Conservation (phyloP, 306 rosid species). For the Rosa persica region DNA sequence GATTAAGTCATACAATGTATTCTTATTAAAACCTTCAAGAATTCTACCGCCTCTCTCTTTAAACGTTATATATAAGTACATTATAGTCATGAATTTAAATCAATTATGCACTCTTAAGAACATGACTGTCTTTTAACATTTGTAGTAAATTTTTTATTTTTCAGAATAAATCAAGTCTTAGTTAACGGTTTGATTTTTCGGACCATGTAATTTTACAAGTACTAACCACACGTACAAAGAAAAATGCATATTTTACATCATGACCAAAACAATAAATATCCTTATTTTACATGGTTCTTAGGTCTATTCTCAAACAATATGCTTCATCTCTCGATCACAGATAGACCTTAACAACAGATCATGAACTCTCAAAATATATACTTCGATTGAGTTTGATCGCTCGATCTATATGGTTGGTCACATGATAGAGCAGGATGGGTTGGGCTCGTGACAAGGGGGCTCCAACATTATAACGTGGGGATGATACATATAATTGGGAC, state of each 20-base stretch:
- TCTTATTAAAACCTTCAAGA: too few relatives aligned
- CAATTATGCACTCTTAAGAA: too few relatives aligned
- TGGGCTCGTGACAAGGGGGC: conserved; percentile 41
- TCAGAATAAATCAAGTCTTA: too few relatives aligned
- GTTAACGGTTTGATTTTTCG: background rate
- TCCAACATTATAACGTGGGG: conserved; percentile 19
- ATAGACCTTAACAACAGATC: background rate
- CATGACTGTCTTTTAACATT: too few relatives aligned
- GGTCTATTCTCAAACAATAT: background rate
- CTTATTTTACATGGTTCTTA: background rate
- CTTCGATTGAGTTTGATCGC: background rate
- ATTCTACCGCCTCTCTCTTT: too few relatives aligned
- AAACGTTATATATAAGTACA: too few relatives aligned
- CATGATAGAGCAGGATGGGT: conserved; percentile 45
- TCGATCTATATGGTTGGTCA: conserved; percentile 5
- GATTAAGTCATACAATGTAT: too few relatives aligned
- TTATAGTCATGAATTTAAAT: too few relatives aligned
- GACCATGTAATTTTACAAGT: background rate
- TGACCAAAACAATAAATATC: background rate
- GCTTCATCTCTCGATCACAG: background rate
- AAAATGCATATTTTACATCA: background rate
- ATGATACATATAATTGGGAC: background rate
- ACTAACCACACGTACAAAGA: background rate
- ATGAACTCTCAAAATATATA: background rate
- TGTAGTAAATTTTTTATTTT: too few relatives aligned